phyloP scores from a whole-genome alignment of 1,284 basidiomycete genomes.

The Hemileia vastatrix region DNA sequence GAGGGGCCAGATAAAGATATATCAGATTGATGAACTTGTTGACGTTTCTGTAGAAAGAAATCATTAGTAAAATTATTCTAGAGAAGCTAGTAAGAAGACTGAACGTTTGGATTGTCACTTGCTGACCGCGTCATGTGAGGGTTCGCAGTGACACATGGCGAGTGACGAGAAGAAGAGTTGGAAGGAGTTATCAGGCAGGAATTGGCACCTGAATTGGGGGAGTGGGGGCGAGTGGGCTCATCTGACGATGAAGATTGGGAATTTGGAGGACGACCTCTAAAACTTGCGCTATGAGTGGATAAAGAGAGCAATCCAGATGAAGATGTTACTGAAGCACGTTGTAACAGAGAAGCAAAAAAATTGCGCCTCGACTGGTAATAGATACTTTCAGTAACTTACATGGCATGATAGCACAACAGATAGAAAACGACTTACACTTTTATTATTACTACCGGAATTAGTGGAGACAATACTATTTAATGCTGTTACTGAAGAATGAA shows the following conservation, averaged over 20 bases:
- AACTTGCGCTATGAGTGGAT: constrained; percentile 12
- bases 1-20: neutral
- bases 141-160: too few relatives aligned
- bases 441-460: too few relatives aligned
- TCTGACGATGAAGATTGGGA: too few relatives aligned
- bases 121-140: too few relatives aligned
- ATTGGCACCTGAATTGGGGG: neutral
- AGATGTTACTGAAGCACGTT: constrained; percentile 5
- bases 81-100: too few relatives aligned
- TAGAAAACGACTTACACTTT: too few relatives aligned
- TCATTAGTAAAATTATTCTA: neutral
- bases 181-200: neutral
- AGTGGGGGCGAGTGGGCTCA: neutral
- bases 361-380: constrained; percentile 7
- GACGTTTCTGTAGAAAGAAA: neutral
- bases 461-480: too few relatives aligned
- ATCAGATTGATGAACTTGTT: neutral
- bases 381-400: too few relatives aligned
- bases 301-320: constrained; percentile 2
- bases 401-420: too few relatives aligned
- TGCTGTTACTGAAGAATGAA: too few relatives aligned
- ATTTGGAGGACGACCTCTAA: constrained; percentile 1
- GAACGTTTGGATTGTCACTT: too few relatives aligned
- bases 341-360: constrained; percentile 17
- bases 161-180: neutral